phyloP scores from a whole-genome alignment of 2,329 filamentous ascomycete genomes.

The Xylariaceae sp. region DNA sequence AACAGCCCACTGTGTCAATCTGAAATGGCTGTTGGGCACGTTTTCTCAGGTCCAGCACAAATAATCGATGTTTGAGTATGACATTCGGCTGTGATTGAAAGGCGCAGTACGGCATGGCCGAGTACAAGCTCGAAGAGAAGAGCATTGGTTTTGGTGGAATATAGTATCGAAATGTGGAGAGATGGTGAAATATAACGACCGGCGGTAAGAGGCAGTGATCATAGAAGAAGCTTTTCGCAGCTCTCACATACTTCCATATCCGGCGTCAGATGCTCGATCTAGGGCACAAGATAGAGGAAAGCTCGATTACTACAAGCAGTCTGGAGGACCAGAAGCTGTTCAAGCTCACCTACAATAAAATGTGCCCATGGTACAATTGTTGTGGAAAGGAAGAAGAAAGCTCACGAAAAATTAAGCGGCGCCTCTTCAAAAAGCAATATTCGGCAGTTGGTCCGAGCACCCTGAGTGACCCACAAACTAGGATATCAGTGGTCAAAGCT shows the following conservation, averaged over 20 bases:
- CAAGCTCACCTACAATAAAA: conserved; percentile 68
- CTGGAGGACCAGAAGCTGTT: conserved; percentile 31
- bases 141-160: too few species aligned
- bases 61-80: too few species aligned
- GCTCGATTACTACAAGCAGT: conserved; percentile 47
- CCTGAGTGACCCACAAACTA: background rate
- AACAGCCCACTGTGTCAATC: too few species aligned
- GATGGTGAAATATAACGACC: conserved; percentile 60
- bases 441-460: conserved; percentile 1
- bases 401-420: conserved; percentile 17
- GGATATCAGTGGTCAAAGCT: conserved; percentile 6
- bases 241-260: conserved; percentile 66
- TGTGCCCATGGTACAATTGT: conserved; percentile 60
- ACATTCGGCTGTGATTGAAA: too few species aligned
- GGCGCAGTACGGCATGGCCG: too few species aligned
- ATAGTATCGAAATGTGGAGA: background rate
- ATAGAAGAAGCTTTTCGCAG: conserved; percentile 42
- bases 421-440: conserved; percentile 1
- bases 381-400: conserved; percentile 36
- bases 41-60: too few species aligned
- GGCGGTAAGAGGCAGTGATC: conserved; percentile 65
- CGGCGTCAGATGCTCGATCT: conserved; percentile 52
- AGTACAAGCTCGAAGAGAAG: too few species aligned
- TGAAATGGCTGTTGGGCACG: background rate
- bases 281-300: conserved; percentile 66